Conservation (phyloP, 106 monocot genomes). For the Apostasia shenzhenica region DNA sequence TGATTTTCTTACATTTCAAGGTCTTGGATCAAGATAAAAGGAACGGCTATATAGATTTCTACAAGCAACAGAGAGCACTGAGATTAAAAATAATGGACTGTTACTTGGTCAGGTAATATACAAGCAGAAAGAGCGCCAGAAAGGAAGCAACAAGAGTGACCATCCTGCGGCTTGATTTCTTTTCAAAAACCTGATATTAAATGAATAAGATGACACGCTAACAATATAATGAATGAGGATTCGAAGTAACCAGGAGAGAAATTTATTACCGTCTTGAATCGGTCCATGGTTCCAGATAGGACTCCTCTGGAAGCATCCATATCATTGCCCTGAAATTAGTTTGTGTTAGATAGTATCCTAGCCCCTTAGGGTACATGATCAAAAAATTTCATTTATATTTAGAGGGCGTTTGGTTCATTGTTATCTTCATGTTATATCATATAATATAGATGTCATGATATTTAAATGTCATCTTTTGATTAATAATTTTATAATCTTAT, state of each 20-base stretch:
- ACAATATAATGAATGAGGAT: neutral
- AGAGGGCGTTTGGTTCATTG: no score
- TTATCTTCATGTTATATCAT: no score
- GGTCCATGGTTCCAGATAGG: conserved; percentile 83
- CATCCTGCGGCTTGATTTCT: conserved; percentile 86
- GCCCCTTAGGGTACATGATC: no score
- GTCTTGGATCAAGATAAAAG: no score
- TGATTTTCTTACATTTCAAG: no score
- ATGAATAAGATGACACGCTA: conserved; percentile 1
- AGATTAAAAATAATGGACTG: neutral
- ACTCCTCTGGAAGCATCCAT: conserved; percentile 96
- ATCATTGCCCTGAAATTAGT: conserved; percentile 55
- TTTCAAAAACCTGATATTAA: conserved; percentile 75
- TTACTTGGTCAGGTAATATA: conserved; percentile 88
- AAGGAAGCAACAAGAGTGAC: conserved; percentile 77
- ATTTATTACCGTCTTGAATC: conserved; percentile 79
- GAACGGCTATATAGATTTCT: no score
- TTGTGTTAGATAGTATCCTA: neutral
- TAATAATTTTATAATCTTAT: no score
- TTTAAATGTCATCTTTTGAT: no score
- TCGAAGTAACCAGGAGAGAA: neutral
- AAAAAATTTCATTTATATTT: neutral
- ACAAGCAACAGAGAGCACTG: no score
- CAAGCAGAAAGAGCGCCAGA: conserved; percentile 70
- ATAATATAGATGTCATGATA: no score